Evolutionary conservation across 78 protist genomes (phyloP).

Genomic region (Dictyostelium citrinum): DNA sequence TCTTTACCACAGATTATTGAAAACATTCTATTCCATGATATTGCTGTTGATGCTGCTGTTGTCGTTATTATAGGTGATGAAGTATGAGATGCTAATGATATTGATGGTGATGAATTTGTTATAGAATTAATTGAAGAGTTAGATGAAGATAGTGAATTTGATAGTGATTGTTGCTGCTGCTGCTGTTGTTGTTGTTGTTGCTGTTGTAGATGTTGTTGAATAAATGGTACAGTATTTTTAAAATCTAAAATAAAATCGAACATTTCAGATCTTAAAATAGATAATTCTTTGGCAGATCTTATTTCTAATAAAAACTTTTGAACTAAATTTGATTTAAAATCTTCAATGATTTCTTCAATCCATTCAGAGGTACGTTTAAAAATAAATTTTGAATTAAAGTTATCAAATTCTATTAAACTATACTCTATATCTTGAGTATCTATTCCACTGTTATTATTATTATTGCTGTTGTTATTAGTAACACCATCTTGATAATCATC

Average conservation of each 20-base stretch:
- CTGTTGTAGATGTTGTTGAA: background rate
- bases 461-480: no score
- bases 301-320: background rate
- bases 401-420: slow-evolving; percentile 19
- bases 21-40: background rate
- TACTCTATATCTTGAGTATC: background rate
- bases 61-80: background rate
- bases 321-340: background rate
- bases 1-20: slow-evolving; percentile 3
- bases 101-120: background rate
- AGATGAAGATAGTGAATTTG: background rate
- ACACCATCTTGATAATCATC: background rate
- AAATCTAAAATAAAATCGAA: background rate
- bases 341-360: slow-evolving; percentile 4
- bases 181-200: background rate
- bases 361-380: slow-evolving; percentile 30
- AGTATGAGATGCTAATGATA: background rate
- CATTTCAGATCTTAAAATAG: background rate
- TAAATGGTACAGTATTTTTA: background rate
- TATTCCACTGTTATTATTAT: background rate
- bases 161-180: background rate
- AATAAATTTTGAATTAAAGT: background rate
- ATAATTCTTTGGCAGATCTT: slow-evolving; percentile 24
- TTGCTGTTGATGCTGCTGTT: background rate
- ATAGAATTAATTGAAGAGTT: background rate